Base-by-base conservation (phyloP, 106 monocot species). In the Dendrobium officinale region DNA sequence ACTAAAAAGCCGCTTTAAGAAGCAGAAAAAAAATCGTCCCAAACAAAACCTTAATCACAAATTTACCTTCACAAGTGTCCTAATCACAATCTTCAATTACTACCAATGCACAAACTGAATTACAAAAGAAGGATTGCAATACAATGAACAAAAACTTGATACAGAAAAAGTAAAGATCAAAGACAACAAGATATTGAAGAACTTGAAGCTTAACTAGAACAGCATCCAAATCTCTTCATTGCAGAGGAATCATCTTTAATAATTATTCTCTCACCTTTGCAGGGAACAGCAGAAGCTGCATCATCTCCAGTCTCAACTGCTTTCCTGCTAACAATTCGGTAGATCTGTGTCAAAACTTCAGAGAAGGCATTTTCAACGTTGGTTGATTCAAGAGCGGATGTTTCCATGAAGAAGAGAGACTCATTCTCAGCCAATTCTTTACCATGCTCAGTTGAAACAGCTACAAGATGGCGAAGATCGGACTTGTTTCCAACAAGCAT, bases 401-500 rank as follows among this genome's bases (percentile, higher is more conserved):
- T 89, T 81, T 89, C 89, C 89, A 89, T 86, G 66, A 89, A 89
- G 58, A 81, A 89, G 20, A 89, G 80, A 0, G 86, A 74, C 47
- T 86, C 86, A 2, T 77, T 79, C 81, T 88, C 88, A 7, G 85
- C 85, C 77, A 82, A 80, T 10, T 79, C 43, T 18, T 82, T 83
- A n/a, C 86, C 88, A 56, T 86, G 86, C 31, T 86, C 88, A n/a
- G 86, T 89, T 9, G 88, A 81, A 22, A 89, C 83, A 26, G 88
- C 83, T 22, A 89, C 77, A 4, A 89, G 83, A 49, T 89, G 88
- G 22, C 88, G 88, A 42, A 89, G 83, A 29, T 89, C 86, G 2
- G 83, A 86, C 73, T 86, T 89, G 83, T 89, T 84, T 0, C 88
- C 88, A n/a, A 89, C 37, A 19, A 89, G 83, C 85, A 86, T 89